These are phyloP conservation scores for Linum usitatissimum DNA, from an alignment of 345 rosid species.

Conservation along the genomic window DNA sequence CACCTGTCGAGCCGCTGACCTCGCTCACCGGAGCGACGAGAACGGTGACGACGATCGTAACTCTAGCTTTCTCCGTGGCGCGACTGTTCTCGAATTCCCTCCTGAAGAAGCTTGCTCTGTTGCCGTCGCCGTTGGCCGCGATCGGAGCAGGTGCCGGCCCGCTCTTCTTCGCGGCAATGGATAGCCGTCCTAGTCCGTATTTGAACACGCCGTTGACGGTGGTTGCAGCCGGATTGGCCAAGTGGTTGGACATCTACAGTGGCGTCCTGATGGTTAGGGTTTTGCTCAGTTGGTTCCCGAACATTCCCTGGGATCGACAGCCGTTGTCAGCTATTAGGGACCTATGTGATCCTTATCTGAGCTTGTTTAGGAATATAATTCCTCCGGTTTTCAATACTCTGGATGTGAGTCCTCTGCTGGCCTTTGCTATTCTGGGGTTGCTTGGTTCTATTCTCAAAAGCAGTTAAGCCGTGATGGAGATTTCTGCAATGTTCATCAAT, in stretches of 20 bases:
- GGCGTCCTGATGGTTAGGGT: conserved; percentile 88
- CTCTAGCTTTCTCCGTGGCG: conserved; percentile 10
- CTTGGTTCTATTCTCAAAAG: conserved; percentile 56
- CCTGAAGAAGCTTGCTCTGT: conserved; percentile 10
- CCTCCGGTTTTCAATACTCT: conserved; percentile 72
- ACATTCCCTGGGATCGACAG: conserved; percentile 84
- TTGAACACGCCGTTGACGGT: conserved; percentile 73
- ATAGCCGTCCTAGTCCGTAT: conserved; percentile 38
- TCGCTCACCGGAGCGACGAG: conserved; percentile 17
- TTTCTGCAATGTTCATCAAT: too few relatives aligned
- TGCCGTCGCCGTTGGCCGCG: conserved; percentile 15
- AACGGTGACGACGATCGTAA: conserved; percentile 14
- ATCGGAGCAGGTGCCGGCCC: conserved; percentile 27
- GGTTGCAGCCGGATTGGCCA: conserved; percentile 72
- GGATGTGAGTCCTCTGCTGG: conserved; percentile 77
- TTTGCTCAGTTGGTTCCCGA: conserved; percentile 91
- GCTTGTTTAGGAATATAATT: conserved; percentile 71
- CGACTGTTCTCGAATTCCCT: conserved; percentile 5
- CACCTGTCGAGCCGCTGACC: not conserved
- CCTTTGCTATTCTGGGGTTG: conserved; percentile 65
- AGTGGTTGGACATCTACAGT: conserved; percentile 84
- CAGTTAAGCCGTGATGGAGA: conserved; percentile 3
- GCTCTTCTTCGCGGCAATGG: conserved; percentile 52
- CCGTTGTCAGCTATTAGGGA: conserved; percentile 74
- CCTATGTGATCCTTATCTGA: conserved; percentile 78